Conservation (phyloP, 179 eudicot species). For the Gypsophila paniculata region DNA sequence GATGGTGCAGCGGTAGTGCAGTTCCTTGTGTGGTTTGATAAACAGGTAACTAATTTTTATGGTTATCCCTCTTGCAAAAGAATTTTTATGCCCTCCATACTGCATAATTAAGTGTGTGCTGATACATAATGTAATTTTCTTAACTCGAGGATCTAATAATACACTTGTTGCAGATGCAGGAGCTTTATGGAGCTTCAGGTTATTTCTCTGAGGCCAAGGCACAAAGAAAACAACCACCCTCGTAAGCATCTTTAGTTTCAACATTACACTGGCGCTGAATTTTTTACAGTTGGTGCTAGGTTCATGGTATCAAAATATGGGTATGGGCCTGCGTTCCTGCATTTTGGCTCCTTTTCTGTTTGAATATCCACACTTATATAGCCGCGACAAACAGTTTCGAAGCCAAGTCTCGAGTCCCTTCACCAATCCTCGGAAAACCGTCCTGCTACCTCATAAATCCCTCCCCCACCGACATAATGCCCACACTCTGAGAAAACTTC, state of each 20-base stretch:
- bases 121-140: not conserved
- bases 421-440: too few species aligned
- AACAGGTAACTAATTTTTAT: conserved; percentile 47
- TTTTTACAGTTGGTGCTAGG: not conserved
- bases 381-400: not conserved
- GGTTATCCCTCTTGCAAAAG: too few species aligned
- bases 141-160: conserved; percentile 11
- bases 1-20: conserved; percentile 99
- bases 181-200: conserved; percentile 86
- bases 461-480: too few species aligned
- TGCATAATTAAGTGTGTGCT: not conserved
- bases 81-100: too few species aligned
- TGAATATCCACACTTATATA: not conserved
- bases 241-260: conserved; percentile 42
- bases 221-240: conserved; percentile 41
- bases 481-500: too few species aligned
- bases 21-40: conserved; percentile 92
- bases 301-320: not conserved
- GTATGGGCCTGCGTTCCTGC: not conserved
- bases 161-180: conserved; percentile 68
- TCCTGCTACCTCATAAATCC: too few species aligned
- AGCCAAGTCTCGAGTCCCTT: too few species aligned
- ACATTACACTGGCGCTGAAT: not conserved
- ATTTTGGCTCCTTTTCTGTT: not conserved
- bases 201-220: conserved; percentile 63